A percentile compares a stretch with the other conserved stretches of the same genome.
Conservation (phyloP, 2,329 filamentous ascomycete genomes). For the Alternaria sp. region DNA sequence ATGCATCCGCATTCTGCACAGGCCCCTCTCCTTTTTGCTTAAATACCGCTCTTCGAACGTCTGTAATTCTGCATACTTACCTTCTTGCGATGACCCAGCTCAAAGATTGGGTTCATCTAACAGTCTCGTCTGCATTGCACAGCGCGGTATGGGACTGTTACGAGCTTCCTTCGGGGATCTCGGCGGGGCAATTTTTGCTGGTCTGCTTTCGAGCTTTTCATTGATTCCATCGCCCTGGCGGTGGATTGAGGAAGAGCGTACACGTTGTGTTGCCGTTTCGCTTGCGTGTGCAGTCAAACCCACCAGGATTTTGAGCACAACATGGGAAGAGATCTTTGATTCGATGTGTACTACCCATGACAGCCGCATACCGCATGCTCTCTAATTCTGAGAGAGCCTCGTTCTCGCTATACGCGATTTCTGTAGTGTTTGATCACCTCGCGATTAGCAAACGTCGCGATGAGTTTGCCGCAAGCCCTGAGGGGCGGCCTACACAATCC, state of each 20-base stretch:
- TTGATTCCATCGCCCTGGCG: conserved; percentile 46
- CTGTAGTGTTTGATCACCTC: not conserved
- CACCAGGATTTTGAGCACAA: no score
- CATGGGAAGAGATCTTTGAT: no score
- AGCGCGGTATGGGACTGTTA: conserved; percentile 46
- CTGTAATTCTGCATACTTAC: conserved; percentile 41
- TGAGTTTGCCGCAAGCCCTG: not conserved
- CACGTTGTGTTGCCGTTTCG: not conserved
- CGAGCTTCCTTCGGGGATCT: conserved; percentile 50
- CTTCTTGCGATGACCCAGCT: conserved; percentile 47
- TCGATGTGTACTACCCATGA: not conserved
- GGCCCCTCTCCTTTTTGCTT: not conserved
- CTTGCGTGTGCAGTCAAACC: no score
- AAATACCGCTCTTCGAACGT: no score
- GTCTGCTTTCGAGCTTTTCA: conserved; percentile 46
- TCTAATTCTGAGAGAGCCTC: not conserved
- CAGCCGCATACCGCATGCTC: not conserved
- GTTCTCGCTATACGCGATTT: not conserved
- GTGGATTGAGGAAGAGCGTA: conserved; percentile 49
- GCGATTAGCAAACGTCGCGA: not conserved
- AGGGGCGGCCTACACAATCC: not conserved
- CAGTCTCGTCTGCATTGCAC: conserved; percentile 51
- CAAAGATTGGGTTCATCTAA: conserved; percentile 43
- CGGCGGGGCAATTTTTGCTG: conserved; percentile 47
- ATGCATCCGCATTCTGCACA: no score